Base-by-base conservation (phyloP, 1,284 basidiomycete species). In the Porogramme epimiltina region DNA sequence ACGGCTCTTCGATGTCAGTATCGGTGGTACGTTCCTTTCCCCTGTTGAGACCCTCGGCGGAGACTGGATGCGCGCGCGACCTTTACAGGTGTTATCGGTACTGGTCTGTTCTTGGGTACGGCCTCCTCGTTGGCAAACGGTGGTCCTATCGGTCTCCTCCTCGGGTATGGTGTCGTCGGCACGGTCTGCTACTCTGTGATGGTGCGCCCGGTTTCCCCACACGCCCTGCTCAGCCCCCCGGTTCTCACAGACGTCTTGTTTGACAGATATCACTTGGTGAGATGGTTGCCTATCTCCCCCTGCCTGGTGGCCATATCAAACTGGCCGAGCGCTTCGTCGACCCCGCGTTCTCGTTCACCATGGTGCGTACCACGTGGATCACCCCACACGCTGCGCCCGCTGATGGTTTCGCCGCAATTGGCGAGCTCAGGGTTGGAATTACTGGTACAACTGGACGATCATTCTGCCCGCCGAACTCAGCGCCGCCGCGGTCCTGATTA, bases 31-130 rank as follows among this genome's bases (percentile, higher is more conserved):
- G 54, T 51, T 36, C n/a, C 9, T 4, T n/a, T 10, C 4, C 16
- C 4, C 33, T 25, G n/a, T n/a, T 9, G 15, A 16, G 8, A 8
- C 16, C 0, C 22, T 24, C 24, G 19, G 19, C 13, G 10, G 22
- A 8, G 10, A 36, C 13, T 26, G 25, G 20, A 22, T 20, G 3
- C 24, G 3, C 37, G 36, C 31, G 36, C n/a, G 5, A 41, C 47
- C 24, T 45, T 31, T 80, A 77, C 76, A 84, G 85, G 87, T 71
- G 89, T 91, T 53, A 90, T 91, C 58, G 89, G 88, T 50, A 90
- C 87, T 49, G 81, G 83, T 58, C 72, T 87, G 23, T 85, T 85
- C 68, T 68, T 89, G 55, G 86, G 87, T 46, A 88, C 85, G 10
- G 85, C 80, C 3, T 76, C 53, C 42, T 70, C 83, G 23, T 69